These are phyloP conservation scores for Skeletonema grethae DNA, from an alignment of 108 stramenopile species.

Conservation along the genomic window DNA sequence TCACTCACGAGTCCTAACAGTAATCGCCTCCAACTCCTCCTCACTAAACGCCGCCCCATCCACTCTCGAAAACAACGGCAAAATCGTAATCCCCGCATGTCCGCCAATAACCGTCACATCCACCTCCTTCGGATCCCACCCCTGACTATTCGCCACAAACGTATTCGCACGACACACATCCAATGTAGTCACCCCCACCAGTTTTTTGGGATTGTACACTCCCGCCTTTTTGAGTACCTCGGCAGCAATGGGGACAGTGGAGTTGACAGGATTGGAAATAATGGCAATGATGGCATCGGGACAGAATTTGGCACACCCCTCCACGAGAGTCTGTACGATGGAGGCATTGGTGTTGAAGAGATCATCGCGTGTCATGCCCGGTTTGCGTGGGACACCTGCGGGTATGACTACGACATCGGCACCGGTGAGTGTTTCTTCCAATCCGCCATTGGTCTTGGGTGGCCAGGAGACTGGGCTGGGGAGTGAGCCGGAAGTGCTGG, in stretches of 20 bases:
- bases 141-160: conserved; percentile 93
- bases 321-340: conserved; percentile 95
- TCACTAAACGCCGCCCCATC: conserved; percentile 85
- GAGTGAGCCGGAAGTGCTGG: conserved; percentile 65
- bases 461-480: conserved; percentile 82
- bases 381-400: conserved; percentile 98
- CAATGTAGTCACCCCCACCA: conserved; percentile 98
- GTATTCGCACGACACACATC: conserved; percentile 99
- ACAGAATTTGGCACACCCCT: conserved; percentile 93
- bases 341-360: conserved; percentile 94
- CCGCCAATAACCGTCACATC: conserved; percentile 98
- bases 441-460: conserved; percentile 61
- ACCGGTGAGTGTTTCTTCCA: conserved; percentile 80
- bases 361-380: conserved; percentile 98
- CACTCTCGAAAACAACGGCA: conserved; percentile 96
- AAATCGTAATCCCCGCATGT: conserved; percentile 99
- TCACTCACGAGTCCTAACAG: conserved; percentile 86
- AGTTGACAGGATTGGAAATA: conserved; percentile 99
- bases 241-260: conserved; percentile 98
- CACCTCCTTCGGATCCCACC: conserved; percentile 80
- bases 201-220: conserved; percentile 93
- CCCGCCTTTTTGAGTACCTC: conserved; percentile 95
- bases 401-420: conserved; percentile 97
- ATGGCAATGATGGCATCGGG: conserved; percentile 97
- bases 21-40: conserved; percentile 89